Evolutionary conservation across 139 green algal genomes (phyloP).

Genomic region (Chlamydomonas incerta): DNA sequence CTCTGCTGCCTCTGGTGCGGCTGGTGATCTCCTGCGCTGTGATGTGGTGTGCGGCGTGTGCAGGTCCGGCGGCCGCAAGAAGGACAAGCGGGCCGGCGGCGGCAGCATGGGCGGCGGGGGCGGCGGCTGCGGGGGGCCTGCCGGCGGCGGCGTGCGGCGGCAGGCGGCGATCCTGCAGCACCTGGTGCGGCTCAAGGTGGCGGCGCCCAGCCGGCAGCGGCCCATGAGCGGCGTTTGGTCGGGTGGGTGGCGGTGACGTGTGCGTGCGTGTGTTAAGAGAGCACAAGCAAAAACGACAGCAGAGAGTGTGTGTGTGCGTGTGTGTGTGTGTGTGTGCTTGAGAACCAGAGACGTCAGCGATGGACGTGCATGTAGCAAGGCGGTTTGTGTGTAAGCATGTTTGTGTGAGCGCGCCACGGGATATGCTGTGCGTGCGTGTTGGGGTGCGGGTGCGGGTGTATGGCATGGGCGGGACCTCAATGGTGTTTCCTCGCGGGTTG

Average conservation of each 20-base stretch:
- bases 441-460: too few relatives aligned
- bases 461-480: too few relatives aligned
- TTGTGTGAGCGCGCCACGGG: too few relatives aligned
- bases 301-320: too few relatives aligned
- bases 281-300: too few relatives aligned
- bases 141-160: background rate
- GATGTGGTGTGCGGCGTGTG: background rate
- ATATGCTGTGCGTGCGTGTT: too few relatives aligned
- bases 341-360: too few relatives aligned
- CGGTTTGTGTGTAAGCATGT: background rate
- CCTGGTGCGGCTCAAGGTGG: constrained; percentile 29
- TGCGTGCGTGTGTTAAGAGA: background rate
- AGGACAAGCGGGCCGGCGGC: background rate
- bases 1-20: too few relatives aligned
- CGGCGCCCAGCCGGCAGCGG: constrained; percentile 26
- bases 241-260: background rate
- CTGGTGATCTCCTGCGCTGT: background rate
- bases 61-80: background rate
- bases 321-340: too few relatives aligned
- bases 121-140: background rate
- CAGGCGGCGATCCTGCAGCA: constrained; percentile 27
- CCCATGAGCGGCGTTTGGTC: constrained; percentile 26
- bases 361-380: background rate
- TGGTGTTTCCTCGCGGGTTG: too few relatives aligned
- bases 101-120: background rate